A percentile compares a stretch with the other conserved stretches of the same genome.
phyloP scores from a whole-genome alignment of 176 grass and related monocot genomes.

The Hsuehochloa calcarea region DNA sequence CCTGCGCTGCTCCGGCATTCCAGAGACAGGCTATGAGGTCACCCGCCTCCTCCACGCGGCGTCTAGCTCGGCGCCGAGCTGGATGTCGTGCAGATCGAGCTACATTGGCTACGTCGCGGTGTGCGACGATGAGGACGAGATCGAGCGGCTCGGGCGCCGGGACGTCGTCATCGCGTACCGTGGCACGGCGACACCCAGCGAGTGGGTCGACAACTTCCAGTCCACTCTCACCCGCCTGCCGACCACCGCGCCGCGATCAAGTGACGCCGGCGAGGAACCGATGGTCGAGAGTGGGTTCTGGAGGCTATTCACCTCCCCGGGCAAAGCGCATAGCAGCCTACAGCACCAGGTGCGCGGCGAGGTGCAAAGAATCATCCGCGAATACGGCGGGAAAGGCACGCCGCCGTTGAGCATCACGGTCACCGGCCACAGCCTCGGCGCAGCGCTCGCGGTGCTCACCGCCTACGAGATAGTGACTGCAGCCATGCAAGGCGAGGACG shows the following conservation, averaged over 20 bases:
- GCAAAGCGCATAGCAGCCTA: constrained; percentile 20
- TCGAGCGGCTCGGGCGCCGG: constrained; percentile 46
- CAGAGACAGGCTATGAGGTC: constrained; percentile 35
- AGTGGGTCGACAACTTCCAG: constrained; percentile 51
- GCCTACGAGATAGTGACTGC: constrained; percentile 40
- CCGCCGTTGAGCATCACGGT: constrained; percentile 47
- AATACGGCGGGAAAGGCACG: constrained; percentile 18
- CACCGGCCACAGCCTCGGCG: constrained; percentile 64
- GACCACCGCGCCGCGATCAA: too few relatives aligned
- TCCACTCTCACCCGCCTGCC: constrained; percentile 36
- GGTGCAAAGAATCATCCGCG: constrained; percentile 23
- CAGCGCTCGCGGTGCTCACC: constrained; percentile 55
- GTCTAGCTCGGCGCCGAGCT: constrained; percentile 19
- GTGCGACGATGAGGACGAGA: constrained; percentile 50
- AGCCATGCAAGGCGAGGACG: not conserved
- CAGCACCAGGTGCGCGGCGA: constrained; percentile 47
- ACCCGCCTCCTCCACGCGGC: constrained; percentile 47
- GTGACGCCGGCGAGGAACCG: not conserved
- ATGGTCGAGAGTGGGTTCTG: constrained; percentile 50
- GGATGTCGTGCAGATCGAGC: constrained; percentile 37
- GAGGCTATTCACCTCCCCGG: constrained; percentile 46
- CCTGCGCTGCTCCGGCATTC: constrained; percentile 32
- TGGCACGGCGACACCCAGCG: constrained; percentile 42
- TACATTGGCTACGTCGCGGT: constrained; percentile 62
- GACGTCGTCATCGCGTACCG: constrained; percentile 52